Conservation (phyloP, 805 yeast genomes). For the Candida peoriensis region DNA sequence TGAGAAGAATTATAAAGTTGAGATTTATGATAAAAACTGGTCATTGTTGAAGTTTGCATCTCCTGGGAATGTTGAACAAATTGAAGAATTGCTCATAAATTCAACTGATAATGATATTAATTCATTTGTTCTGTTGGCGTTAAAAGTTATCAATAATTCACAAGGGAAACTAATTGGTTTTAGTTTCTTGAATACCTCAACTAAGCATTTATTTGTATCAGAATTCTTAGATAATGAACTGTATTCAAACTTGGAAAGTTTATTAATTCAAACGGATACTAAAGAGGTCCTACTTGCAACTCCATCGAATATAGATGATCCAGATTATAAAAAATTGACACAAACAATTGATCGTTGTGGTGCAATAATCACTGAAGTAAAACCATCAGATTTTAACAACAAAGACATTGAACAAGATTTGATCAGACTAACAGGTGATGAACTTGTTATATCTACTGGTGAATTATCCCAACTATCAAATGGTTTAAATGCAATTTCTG, state of each 20-base stretch:
- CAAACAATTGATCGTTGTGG: constrained; percentile 78
- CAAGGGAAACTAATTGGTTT: constrained; percentile 61
- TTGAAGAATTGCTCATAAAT: constrained; percentile 61
- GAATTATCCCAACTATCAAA: constrained; percentile 43
- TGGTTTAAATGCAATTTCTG: constrained; percentile 61
- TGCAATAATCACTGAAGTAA: constrained; percentile 59
- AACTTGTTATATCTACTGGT: constrained; percentile 48
- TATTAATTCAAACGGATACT: constrained; percentile 83
- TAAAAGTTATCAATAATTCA: constrained; percentile 29
- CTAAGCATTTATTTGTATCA: constrained; percentile 59
- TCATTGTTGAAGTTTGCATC: constrained; percentile 57
- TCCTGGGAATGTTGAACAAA: constrained; percentile 82
- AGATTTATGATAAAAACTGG: constrained; percentile 71
- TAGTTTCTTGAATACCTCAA: constrained; percentile 71
- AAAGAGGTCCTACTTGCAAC: constrained; percentile 71
- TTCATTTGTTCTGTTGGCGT: constrained; percentile 45
- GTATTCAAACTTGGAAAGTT: constrained; percentile 79
- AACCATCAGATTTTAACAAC: constrained; percentile 50
- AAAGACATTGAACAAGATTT: constrained; percentile 78
- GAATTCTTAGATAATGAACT: constrained; percentile 87
- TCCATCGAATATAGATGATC: constrained; percentile 31
- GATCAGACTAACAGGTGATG: constrained; percentile 58
- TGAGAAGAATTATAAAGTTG: constrained; percentile 70
- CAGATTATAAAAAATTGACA: constrained; percentile 58
- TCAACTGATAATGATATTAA: constrained; percentile 33